A percentile compares a stretch with the other conserved stretches of the same genome.
Evolutionary conservation across 768 basidiomycete species (phyloP).

Genomic region (Tremella yokohamensis): DNA sequence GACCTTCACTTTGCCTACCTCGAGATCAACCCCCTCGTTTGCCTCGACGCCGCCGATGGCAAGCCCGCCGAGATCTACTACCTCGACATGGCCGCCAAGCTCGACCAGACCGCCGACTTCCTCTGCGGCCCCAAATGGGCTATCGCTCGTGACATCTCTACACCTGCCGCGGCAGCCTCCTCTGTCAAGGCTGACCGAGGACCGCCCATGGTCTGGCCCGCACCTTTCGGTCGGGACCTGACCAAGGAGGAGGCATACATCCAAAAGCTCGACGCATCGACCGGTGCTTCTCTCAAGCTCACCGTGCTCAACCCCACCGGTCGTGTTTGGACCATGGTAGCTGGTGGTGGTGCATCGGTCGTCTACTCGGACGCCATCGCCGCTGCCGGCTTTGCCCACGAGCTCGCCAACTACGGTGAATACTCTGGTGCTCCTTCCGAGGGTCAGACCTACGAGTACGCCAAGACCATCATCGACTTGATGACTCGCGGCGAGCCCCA

Average conservation of each 20-base stretch:
- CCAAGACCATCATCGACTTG: slow-evolving; percentile 95
- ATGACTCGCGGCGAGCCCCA: slow-evolving; percentile 84
- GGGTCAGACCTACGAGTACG: slow-evolving; percentile 98
- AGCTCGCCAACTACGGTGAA: slow-evolving; percentile 99
- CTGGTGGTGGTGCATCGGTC: slow-evolving; percentile 66
- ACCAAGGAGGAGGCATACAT: slow-evolving; percentile 99
- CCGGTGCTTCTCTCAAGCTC: slow-evolving; percentile 95
- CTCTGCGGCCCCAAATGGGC: slow-evolving; percentile 99
- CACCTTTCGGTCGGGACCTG: slow-evolving; percentile 93
- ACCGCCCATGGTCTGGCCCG: slow-evolving; percentile 81
- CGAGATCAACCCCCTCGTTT: slow-evolving; percentile 97
- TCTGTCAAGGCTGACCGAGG: slow-evolving; percentile 79
- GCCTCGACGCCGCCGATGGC: slow-evolving; percentile 72
- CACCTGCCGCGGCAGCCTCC: slow-evolving; percentile 60
- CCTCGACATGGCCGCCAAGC: slow-evolving; percentile 99
- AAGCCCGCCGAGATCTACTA: slow-evolving; percentile 79
- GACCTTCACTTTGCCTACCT: slow-evolving; percentile 82
- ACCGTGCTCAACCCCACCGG: slow-evolving; percentile 94
- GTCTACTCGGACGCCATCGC: slow-evolving; percentile 66
- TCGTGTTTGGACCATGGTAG: slow-evolving; percentile 99
- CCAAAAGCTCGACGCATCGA: slow-evolving; percentile 93
- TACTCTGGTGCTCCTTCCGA: slow-evolving; percentile 98
- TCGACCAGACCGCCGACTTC: slow-evolving; percentile 97
- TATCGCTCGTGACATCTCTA: slow-evolving; percentile 79
- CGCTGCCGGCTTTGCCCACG: slow-evolving; percentile 91